Evolutionary conservation across 179 eudicot genomes (phyloP).

Genomic region (Spergularia azorica): DNA sequence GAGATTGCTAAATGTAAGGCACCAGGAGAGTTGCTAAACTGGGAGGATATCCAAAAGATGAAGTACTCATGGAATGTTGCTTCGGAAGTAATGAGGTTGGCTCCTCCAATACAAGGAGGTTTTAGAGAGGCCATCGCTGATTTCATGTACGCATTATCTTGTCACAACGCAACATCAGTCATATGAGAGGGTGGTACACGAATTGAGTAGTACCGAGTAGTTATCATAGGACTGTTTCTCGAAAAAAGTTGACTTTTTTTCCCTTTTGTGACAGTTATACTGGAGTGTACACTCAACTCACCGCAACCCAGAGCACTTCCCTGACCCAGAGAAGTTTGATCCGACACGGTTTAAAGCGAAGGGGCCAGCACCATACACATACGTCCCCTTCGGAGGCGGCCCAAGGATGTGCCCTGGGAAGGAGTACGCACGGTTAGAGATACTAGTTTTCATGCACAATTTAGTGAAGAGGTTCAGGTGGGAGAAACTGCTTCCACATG

Average conservation of each 20-base stretch:
- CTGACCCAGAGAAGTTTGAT: conserved; percentile 32
- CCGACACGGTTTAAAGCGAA: conserved; percentile 29
- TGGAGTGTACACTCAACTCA: conserved; percentile 36
- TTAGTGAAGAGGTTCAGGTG: conserved; percentile 36
- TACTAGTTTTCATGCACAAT: conserved; percentile 38
- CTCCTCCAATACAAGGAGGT: conserved; percentile 41
- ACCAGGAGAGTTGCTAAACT: conserved; percentile 30
- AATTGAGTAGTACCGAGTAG: not conserved
- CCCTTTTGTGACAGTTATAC: conserved; percentile 18
- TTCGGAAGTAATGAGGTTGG: conserved; percentile 43
- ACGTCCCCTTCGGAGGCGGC: no score
- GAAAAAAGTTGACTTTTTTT: not conserved
- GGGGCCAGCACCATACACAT: conserved; percentile 37
- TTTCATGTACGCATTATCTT: conserved; percentile 24
- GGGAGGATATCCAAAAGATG: conserved; percentile 44
- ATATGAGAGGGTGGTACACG: not conserved
- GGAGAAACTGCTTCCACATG: conserved; percentile 32
- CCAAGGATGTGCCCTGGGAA: conserved; percentile 42
- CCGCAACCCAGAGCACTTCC: conserved; percentile 23
- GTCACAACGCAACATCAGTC: not conserved
- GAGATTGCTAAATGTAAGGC: conserved; percentile 37
- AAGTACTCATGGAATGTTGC: conserved; percentile 47
- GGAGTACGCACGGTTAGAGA: conserved; percentile 39
- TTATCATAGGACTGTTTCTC: not conserved
- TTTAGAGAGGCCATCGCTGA: conserved; percentile 38